Percentiles rank a stretch among this genome's conserved stretches.
Evolutionary conservation across 306 rosid genomes (phyloP).

Genomic region (Albizia julibrissin): DNA sequence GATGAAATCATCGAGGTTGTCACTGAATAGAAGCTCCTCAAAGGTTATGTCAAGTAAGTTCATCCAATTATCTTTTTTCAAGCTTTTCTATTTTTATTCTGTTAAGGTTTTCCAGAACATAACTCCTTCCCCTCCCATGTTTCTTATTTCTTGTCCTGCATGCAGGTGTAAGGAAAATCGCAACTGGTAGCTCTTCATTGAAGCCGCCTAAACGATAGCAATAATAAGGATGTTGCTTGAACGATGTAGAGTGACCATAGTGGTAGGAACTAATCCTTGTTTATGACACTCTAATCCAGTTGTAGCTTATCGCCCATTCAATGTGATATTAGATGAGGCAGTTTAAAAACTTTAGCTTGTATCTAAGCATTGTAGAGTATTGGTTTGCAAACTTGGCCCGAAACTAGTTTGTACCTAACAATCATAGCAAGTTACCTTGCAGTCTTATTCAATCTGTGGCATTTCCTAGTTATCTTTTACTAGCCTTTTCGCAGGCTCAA

Average conservation of each 20-base stretch:
- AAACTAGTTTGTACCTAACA: conserved; percentile 40
- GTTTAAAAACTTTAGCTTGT: conserved; percentile 44
- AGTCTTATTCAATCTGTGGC: conserved; percentile 15
- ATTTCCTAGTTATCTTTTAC: neutral
- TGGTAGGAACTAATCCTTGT: conserved; percentile 35
- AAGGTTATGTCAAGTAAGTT: conserved; percentile 68
- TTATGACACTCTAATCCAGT: conserved; percentile 30
- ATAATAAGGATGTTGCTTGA: conserved; percentile 39
- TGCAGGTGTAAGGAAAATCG: conserved; percentile 61
- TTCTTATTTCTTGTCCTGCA: conserved; percentile 31
- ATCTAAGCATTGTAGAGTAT: conserved; percentile 29
- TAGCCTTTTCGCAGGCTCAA: neutral
- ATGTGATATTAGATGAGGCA: conserved; percentile 48
- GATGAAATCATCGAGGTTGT: conserved; percentile 57
- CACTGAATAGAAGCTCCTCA: conserved; percentile 67
- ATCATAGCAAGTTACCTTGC: conserved; percentile 7
- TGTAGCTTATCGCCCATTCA: conserved; percentile 44
- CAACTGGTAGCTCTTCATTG: conserved; percentile 55
- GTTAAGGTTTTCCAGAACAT: conserved; percentile 11
- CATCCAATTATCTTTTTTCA: conserved; percentile 8
- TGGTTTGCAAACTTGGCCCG: conserved; percentile 25
- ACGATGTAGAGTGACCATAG: conserved; percentile 41
- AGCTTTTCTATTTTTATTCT: neutral
- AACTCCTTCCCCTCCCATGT: conserved; percentile 19
- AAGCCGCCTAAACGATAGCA: conserved; percentile 72